Percentiles rank a stretch among this genome's conserved stretches.
phyloP scores from a whole-genome alignment of 2,329 filamentous ascomycete genomes.

The Claviceps monticola region DNA sequence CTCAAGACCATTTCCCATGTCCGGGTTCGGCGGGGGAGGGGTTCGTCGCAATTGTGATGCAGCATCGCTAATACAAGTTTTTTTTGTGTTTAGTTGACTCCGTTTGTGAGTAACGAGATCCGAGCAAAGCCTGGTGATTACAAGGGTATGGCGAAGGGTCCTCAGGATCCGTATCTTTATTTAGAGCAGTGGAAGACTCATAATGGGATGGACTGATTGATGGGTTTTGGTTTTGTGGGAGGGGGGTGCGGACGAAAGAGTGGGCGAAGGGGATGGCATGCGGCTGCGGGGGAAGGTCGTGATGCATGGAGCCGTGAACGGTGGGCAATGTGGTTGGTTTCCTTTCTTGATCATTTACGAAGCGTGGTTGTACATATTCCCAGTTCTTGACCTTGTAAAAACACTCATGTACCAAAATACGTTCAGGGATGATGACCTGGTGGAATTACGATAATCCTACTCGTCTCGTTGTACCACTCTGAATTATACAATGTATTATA shows the following conservation, averaged over 20 bases:
- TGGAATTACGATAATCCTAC: neutral
- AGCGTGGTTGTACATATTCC: neutral
- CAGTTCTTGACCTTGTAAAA: neutral
- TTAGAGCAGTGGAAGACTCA: constrained; percentile 53
- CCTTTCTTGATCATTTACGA: neutral
- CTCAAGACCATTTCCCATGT: no score
- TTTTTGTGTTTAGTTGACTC: constrained; percentile 48
- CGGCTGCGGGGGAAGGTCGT: neutral
- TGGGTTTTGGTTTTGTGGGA: constrained; percentile 7
- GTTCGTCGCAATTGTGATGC: no score
- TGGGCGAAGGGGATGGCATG: no score
- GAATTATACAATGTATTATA: neutral
- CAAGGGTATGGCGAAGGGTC: constrained; percentile 36
- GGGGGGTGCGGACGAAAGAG: neutral
- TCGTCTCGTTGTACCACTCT: neutral
- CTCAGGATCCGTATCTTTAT: constrained; percentile 47
- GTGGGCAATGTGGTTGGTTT: neutral
- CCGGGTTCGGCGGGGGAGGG: no score
- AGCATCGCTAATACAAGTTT: constrained; percentile 8
- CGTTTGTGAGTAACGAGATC: constrained; percentile 57
- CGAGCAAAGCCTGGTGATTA: constrained; percentile 38
- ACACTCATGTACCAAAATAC: neutral
- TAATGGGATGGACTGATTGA: constrained; percentile 43
- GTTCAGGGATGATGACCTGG: neutral
- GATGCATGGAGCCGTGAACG: neutral